These are phyloP conservation scores for Cutaneotrichosporon sp. DNA, from an alignment of 1,284 basidiomycete genomes.

Conservation along the genomic window DNA sequence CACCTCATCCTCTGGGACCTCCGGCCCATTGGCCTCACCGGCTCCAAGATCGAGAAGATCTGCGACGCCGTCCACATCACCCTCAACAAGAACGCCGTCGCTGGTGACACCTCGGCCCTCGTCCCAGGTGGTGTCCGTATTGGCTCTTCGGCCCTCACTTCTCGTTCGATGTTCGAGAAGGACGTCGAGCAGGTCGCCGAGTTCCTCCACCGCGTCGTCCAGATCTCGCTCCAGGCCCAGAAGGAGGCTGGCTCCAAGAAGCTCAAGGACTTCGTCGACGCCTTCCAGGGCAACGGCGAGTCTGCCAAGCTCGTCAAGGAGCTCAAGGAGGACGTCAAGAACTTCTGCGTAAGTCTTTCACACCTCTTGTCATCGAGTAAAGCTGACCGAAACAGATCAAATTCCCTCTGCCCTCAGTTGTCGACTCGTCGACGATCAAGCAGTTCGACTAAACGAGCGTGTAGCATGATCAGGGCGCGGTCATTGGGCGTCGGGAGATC, in stretches of 20 bases:
- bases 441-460: conserved; percentile 22
- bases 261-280: conserved; percentile 91
- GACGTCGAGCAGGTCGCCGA: conserved; percentile 82
- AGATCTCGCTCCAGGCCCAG: conserved; percentile 81
- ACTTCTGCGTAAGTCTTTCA: conserved; percentile 12
- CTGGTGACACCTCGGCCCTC: conserved; percentile 66
- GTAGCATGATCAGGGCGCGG: conserved; percentile 7
- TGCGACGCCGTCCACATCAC: conserved; percentile 96
- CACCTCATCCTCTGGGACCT: conserved; percentile 98
- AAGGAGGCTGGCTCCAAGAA: conserved; percentile 93
- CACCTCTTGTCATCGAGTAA: background rate
- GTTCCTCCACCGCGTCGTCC: conserved; percentile 89
- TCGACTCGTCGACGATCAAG: conserved; percentile 57
- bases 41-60: conserved; percentile 97
- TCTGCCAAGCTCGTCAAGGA: conserved; percentile 59
- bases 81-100: conserved; percentile 64
- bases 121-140: conserved; percentile 97
- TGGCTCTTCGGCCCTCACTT: conserved; percentile 91
- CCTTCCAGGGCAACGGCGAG: conserved; percentile 71
- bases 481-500: background rate
- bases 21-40: conserved; percentile 89
- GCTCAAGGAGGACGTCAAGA: conserved; percentile 50
- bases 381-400: conserved; percentile 12
- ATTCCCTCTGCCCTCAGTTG: conserved; percentile 87
- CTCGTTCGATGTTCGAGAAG: conserved; percentile 82